Evolutionary conservation across 768 basidiomycete genomes (phyloP).

Genomic region (Amyloporia xantha): DNA sequence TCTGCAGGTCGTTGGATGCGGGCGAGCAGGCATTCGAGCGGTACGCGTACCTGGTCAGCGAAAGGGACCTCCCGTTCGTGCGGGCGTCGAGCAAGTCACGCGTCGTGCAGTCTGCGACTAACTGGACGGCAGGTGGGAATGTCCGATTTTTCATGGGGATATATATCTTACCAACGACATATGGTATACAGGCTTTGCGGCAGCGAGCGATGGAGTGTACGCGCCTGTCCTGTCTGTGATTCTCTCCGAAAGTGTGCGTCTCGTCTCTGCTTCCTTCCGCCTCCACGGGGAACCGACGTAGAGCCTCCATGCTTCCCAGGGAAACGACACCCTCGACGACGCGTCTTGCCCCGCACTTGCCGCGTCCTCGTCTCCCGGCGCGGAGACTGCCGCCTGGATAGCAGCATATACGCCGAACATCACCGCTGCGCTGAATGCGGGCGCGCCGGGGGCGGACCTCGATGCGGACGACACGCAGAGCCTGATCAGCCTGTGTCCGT

Average conservation of each 20-base stretch:
- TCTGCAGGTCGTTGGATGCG: conserved; percentile 40
- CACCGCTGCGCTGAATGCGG: conserved; percentile 49
- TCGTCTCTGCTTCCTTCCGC: background rate
- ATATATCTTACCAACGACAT: too few species aligned
- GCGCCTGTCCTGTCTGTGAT: conserved; percentile 49
- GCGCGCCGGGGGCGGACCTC: conserved; percentile 59
- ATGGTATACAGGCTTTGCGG: conserved; percentile 48
- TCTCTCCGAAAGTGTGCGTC: conserved; percentile 46
- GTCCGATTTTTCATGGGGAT: background rate
- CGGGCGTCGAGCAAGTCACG: conserved; percentile 45
- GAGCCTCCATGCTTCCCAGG: conserved; percentile 10
- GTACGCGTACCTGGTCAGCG: conserved; percentile 42
- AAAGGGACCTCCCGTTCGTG: conserved; percentile 45
- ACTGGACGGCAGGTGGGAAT: conserved; percentile 57
- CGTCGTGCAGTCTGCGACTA: conserved; percentile 59
- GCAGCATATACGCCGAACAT: conserved; percentile 48
- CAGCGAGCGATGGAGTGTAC: conserved; percentile 40
- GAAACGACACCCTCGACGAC: conserved; percentile 65
- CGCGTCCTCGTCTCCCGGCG: conserved; percentile 34
- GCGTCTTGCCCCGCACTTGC: conserved; percentile 46
- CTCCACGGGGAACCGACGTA: background rate
- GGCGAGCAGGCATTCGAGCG: conserved; percentile 47
- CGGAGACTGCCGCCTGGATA: conserved; percentile 48
- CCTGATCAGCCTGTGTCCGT: conserved; percentile 72
- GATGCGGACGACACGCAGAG: conserved; percentile 44